Evolutionary conservation across 192 early-diverging fungal species (phyloP).

Genomic region (Gigaspora rosea): DNA sequence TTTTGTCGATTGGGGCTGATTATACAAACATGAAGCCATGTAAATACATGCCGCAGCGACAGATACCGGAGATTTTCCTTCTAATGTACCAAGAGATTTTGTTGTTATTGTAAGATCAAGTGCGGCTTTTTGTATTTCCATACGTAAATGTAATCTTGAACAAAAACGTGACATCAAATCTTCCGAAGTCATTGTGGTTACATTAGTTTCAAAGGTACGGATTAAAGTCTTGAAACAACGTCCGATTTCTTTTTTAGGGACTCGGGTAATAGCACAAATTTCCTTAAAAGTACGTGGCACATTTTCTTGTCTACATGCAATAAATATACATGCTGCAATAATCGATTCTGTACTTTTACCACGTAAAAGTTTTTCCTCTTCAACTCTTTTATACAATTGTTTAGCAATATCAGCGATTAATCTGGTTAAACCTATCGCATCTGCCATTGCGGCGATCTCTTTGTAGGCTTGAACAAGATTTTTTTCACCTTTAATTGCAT

Average conservation of each 20-base stretch:
- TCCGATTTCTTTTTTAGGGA: constrained; percentile 94
- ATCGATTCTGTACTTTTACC: constrained; percentile 83
- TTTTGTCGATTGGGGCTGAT: constrained; percentile 64
- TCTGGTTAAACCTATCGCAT: constrained; percentile 76
- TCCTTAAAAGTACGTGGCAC: constrained; percentile 93
- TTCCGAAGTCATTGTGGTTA: constrained; percentile 68
- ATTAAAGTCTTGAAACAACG: constrained; percentile 75
- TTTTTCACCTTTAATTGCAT: constrained; percentile 71
- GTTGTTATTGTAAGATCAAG: constrained; percentile 70
- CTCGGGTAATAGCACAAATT: constrained; percentile 84
- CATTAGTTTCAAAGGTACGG: constrained; percentile 55
- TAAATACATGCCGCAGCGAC: constrained; percentile 93
- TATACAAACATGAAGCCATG: constrained; percentile 75
- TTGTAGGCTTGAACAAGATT: constrained; percentile 74
- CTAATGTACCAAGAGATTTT: constrained; percentile 80
- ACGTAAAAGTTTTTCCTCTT: constrained; percentile 77
- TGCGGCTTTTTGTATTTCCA: constrained; percentile 69
- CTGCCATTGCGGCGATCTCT: constrained; percentile 78
- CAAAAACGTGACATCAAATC: constrained; percentile 82
- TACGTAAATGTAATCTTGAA: constrained; percentile 68
- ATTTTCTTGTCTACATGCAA: constrained; percentile 84
- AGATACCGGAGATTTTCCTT: constrained; percentile 89
- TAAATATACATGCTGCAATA: constrained; percentile 90
- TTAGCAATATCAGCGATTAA: constrained; percentile 79
- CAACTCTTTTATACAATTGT: constrained; percentile 83